Base-by-base conservation (phyloP, 352 stramenopile species). In the Pseudoperonospora humuli region DNA sequence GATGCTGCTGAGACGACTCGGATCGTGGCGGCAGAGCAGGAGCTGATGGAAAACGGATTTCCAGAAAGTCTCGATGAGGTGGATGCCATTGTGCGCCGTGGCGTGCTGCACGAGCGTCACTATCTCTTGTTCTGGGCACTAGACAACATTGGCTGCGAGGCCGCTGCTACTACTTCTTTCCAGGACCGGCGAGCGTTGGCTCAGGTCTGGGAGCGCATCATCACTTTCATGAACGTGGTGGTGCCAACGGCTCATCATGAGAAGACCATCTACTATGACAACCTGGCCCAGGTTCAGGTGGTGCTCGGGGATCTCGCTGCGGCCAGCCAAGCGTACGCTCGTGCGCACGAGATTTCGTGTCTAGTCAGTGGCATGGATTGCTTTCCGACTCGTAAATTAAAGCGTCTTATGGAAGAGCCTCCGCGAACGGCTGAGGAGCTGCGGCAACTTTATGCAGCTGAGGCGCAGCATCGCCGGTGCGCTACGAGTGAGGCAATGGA, bases 191-290 rank as follows among this genome's bases (percentile, higher is more conserved):
- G 50, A 8, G 39, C 51, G 18, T 35, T 84, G 19, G 70, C 62
- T 29, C 56, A 70, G 43, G 66, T 85, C 28, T 86, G 75, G 66
- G 52, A 75, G 43, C 75, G 71, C 17, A 81, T 86, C 35, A 79
- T 90, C 44, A 44, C 58, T 15, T 66, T 42, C 47, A 81, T 90
- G 68, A 83, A 90, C 59, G 54, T 70, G n/a, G 68, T 82, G 7
- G 57, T 88, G 36, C 78, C 71, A 8, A 57, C 64, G 13, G 61
- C 69, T 26, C 67, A 87, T 39, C 75, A 91, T 50, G 75, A 87
- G 54, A 91, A 91, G 54, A 83, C 67, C 18, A 86, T 87, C 42
- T 85, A 91, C 56, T 91, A 91, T 57, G 78, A 91, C 61, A 84
- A 88, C 50, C 50, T 86, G 26, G 78, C 78, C 18, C 75, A 91